Base-by-base conservation (phyloP, 1,139 yeast genomes). In the Meyerozyma sp. region DNA sequence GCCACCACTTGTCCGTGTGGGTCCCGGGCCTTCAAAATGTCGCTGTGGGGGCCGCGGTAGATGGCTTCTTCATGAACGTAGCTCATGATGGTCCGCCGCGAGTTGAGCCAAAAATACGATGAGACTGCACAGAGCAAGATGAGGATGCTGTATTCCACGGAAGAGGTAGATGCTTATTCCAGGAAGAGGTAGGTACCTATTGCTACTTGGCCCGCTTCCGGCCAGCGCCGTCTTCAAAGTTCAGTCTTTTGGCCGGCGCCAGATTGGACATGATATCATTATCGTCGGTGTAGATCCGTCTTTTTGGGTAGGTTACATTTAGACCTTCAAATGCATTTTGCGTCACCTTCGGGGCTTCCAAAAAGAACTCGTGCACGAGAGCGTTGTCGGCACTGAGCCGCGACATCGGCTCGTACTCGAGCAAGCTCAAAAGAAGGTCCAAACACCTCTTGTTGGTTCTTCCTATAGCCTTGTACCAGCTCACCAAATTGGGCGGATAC, bases 381-480 rank as follows among this genome's bases (percentile, higher is more conserved):
- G 96, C 87, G 46, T 79, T 81, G 40, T 76, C 75, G 7, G 56
- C 54, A 1, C 68, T 61, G 28, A 86, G 64, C 46, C 99, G 71
- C 21, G 70, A 67, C n/a, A 82, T 73, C 0, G 99, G 98, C 58
- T 94, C 96, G 58, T 90, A 91, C 45, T 77, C 84, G 36, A 94
- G 63, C 38, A 94, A 62, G 32, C 77, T 76, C 32, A 78, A 66
- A 30, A 94, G 65, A 23, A 94, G 67, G 44, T 79, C 76, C 27
- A 85, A 70, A 43, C 96, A 90, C 56, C 73, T 75, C 46, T 76
- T 79, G 57, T 84, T 87, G 11, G 79, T 70, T 0, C 88, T 89
- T 11, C 94, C 94, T 32, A 87, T 81, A 8, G 87, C 72, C 49
- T 84, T 85, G 61, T 84, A 91, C 98, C 98, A 93, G 18, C 82